Percentiles rank a stretch among this genome's conserved stretches.
These are phyloP conservation scores for Termitomyces sp. DNA, from an alignment of 768 basidiomycete genomes.

Conservation along the genomic window DNA sequence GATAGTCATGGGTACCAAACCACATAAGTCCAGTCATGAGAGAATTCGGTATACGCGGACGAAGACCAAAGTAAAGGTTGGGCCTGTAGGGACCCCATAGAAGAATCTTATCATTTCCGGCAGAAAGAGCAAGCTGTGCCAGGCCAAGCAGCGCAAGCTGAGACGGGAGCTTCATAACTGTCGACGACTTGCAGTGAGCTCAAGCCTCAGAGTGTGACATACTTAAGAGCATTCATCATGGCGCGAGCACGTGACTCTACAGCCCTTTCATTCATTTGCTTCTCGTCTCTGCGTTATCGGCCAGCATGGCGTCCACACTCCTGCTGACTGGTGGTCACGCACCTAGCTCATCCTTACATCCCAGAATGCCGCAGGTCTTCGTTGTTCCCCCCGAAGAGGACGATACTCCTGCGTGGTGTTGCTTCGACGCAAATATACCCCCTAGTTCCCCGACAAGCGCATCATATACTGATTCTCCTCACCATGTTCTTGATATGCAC, in stretches of 20 bases:
- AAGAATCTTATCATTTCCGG: conserved; percentile 46
- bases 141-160: conserved; percentile 39
- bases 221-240: background rate
- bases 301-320: conserved; percentile 13
- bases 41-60: conserved; percentile 82
- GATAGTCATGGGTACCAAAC: conserved; percentile 86
- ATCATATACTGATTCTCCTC: background rate
- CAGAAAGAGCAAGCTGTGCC: conserved; percentile 31
- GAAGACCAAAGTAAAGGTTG: conserved; percentile 91
- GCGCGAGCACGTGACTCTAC: conserved; percentile 16
- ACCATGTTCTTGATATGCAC: conserved; percentile 12
- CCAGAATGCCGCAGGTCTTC: conserved; percentile 45
- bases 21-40: conserved; percentile 91
- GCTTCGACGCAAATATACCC: conserved; percentile 43
- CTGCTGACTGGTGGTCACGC: conserved; percentile 6
- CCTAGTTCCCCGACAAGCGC: conserved; percentile 9
- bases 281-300: background rate
- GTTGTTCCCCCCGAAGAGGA: conserved; percentile 59
- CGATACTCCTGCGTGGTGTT: conserved; percentile 47
- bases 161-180: conserved; percentile 39
- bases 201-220: background rate
- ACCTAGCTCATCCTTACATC: background rate
- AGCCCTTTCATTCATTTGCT: conserved; percentile 1
- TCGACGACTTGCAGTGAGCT: background rate
- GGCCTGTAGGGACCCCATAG: conserved; percentile 89